A percentile compares a stretch with the other conserved stretches of the same genome.
phyloP scores from a whole-genome alignment of 371 early-diverging fungal species.

The Saksenaea vasiformis region DNA sequence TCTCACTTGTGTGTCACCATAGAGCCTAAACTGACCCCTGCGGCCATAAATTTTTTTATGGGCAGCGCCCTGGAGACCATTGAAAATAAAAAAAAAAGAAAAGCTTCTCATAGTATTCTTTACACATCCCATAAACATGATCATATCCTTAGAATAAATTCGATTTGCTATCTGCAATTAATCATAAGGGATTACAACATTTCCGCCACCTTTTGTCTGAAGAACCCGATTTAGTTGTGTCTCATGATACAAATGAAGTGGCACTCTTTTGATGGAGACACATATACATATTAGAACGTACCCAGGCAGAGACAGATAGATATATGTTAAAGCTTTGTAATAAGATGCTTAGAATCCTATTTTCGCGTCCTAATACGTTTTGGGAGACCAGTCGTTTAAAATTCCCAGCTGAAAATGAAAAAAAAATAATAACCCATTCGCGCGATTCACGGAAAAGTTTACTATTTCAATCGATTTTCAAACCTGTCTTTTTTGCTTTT shows the following conservation, averaged over 20 bases:
- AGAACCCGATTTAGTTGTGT: conserved; percentile 2
- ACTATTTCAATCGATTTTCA: not conserved
- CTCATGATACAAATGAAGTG: conserved; percentile 3
- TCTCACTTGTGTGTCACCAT: not conserved
- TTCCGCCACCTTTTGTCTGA: not conserved
- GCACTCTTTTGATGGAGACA: conserved; percentile 1
- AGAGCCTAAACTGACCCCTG: conserved; percentile 3
- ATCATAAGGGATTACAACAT: not conserved
- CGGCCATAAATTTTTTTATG: conserved; percentile 3
- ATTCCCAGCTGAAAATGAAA: conserved; percentile 1
- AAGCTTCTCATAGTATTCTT: no score
- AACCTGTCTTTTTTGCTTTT: not conserved
- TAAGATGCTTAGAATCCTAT: not conserved
- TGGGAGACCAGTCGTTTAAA: not conserved
- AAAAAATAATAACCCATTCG: not conserved
- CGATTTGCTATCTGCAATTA: not conserved
- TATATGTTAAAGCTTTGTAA: not conserved
- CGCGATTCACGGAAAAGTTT: not conserved
- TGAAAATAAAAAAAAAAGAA: not conserved
- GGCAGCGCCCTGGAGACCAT: not conserved
- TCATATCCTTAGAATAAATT: not conserved
- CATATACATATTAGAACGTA: not conserved
- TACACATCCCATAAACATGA: not conserved
- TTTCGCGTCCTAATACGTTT: not conserved
- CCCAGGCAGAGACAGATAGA: not conserved